A percentile compares a stretch with the other conserved stretches of the same genome.
phyloP scores from a whole-genome alignment of 495 filamentous ascomycete species.

The Neurospora africana region DNA sequence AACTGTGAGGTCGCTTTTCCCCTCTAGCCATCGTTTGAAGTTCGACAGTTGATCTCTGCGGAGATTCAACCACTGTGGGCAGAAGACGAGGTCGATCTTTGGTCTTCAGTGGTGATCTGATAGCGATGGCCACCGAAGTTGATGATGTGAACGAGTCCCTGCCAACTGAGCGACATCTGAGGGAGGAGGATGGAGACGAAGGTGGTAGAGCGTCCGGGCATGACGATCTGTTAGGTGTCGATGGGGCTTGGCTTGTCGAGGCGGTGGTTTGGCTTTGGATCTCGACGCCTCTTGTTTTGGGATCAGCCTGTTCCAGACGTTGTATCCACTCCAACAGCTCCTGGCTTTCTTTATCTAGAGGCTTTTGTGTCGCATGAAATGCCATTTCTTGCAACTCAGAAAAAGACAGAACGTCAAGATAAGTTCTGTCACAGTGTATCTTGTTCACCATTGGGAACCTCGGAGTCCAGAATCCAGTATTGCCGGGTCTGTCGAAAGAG shows the following conservation, averaged over 20 bases:
- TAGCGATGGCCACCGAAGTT: not conserved
- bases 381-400: slow-evolving; percentile 35
- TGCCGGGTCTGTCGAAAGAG: slow-evolving; percentile 32
- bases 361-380: slow-evolving; percentile 32
- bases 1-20: slow-evolving; percentile 7
- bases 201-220: not conserved
- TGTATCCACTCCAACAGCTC: slow-evolving; percentile 46
- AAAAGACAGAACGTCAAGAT: slow-evolving; percentile 30
- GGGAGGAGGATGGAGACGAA: not conserved
- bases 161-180: not conserved
- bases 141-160: not conserved
- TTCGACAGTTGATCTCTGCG: not conserved
- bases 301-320: slow-evolving; percentile 40
- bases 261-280: slow-evolving; percentile 1
- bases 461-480: slow-evolving; percentile 36
- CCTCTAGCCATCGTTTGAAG: not conserved
- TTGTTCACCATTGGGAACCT: slow-evolving; percentile 37
- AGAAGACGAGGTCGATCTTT: not conserved
- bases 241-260: slow-evolving; percentile 4
- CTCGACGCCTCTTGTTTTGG: slow-evolving; percentile 19
- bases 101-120: not conserved
- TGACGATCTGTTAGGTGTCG: slow-evolving; percentile 1
- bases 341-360: slow-evolving; percentile 32
- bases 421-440: slow-evolving; percentile 37
- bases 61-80: not conserved